These are phyloP conservation scores for Linnemannia schmuckeri DNA, from an alignment of 192 early-diverging fungal genomes.

Conservation along the genomic window DNA sequence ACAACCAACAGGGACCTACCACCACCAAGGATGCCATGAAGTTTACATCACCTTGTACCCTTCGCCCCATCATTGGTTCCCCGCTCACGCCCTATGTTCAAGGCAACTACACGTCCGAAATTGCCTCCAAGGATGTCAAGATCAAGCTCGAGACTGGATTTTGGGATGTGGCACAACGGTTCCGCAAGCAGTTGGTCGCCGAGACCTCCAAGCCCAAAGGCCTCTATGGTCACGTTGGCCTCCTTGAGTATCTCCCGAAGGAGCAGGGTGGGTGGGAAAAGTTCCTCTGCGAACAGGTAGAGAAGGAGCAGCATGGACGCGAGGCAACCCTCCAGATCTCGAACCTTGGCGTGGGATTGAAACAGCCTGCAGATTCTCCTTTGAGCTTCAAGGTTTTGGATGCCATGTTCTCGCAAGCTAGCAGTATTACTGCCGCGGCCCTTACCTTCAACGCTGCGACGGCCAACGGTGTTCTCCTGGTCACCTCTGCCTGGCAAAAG, in stretches of 20 bases:
- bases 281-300: slow-evolving; percentile 10
- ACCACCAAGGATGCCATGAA: slow-evolving; percentile 27
- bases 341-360: slow-evolving; percentile 22
- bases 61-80: slow-evolving; percentile 21
- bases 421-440: neutral
- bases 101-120: slow-evolving; percentile 25
- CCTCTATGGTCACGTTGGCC: slow-evolving; percentile 14
- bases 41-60: slow-evolving; percentile 11
- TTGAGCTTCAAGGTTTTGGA: slow-evolving; percentile 16
- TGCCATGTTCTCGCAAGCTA: slow-evolving; percentile 28
- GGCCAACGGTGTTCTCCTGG: slow-evolving; percentile 21
- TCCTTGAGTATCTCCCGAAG: slow-evolving; percentile 24
- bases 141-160: slow-evolving; percentile 19
- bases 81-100: slow-evolving; percentile 14
- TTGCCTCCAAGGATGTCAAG: slow-evolving; percentile 19
- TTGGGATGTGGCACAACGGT: slow-evolving; percentile 24
- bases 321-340: slow-evolving; percentile 26
- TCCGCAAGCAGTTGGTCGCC: slow-evolving; percentile 12
- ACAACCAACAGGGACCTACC: neutral
- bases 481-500: slow-evolving; percentile 30
- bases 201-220: neutral
- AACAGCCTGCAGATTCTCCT: slow-evolving; percentile 20
- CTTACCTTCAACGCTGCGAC: slow-evolving; percentile 33
- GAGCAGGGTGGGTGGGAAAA: slow-evolving; percentile 30
- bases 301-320: slow-evolving; percentile 41